Evolutionary conservation across 805 yeast species (phyloP).

Genomic region (Starmera caribaea): DNA sequence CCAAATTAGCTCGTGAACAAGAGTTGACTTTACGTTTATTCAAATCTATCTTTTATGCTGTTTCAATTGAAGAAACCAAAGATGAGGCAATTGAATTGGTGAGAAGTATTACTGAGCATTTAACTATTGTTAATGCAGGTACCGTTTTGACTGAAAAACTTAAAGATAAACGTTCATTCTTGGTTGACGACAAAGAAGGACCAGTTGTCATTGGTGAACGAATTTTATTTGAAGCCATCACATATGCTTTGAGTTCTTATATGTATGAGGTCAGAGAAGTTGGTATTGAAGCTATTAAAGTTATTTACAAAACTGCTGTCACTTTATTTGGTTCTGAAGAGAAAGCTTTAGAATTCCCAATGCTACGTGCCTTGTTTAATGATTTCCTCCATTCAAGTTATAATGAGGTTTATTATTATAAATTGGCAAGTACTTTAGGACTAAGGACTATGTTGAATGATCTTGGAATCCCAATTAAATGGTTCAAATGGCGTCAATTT

Average conservation of each 20-base stretch:
- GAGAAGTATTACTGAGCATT: constrained; percentile 65
- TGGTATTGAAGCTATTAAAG: constrained; percentile 58
- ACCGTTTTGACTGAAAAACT: constrained; percentile 61
- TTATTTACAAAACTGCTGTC: constrained; percentile 51
- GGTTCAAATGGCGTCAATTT: constrained; percentile 71
- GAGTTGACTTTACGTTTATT: constrained; percentile 53
- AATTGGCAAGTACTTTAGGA: constrained; percentile 86
- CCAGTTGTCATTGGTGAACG: constrained; percentile 57
- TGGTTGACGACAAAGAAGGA: constrained; percentile 76
- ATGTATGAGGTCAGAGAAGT: constrained; percentile 57
- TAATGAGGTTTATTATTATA: constrained; percentile 77
- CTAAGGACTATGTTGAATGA: constrained; percentile 64
- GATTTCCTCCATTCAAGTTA: constrained; percentile 87
- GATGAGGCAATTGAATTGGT: constrained; percentile 59
- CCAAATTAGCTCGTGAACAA: constrained; percentile 49
- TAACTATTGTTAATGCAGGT: constrained; percentile 68
- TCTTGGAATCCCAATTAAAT: constrained; percentile 52
- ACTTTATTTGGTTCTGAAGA: constrained; percentile 59
- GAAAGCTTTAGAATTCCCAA: constrained; percentile 60
- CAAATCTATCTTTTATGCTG: constrained; percentile 66
- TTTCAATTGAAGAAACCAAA: constrained; percentile 61
- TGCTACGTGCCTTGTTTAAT: constrained; percentile 67
- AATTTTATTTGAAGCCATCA: constrained; percentile 63
- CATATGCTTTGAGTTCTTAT: constrained; percentile 73
- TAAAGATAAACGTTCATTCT: constrained; percentile 59